Conservation (phyloP, 2,329 filamentous ascomycete genomes). For the Nothopassalora personata region DNA sequence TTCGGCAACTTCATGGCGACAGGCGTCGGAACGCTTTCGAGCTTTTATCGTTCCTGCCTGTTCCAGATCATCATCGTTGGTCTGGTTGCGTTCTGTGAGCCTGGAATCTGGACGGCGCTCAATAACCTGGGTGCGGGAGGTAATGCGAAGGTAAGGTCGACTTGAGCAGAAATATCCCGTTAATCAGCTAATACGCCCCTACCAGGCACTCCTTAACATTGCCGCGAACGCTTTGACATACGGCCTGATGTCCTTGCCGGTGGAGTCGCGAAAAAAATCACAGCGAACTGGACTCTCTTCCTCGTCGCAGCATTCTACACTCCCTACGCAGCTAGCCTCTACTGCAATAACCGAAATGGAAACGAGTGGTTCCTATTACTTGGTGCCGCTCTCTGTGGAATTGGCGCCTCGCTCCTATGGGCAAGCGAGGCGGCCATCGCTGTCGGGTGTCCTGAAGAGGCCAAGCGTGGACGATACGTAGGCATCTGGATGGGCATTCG, state of each 20-base stretch:
- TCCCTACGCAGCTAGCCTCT: slow-evolving; percentile 45
- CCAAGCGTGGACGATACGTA: slow-evolving; percentile 42
- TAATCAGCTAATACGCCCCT: background rate
- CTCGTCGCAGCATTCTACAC: slow-evolving; percentile 47
- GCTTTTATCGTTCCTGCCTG: slow-evolving; percentile 10
- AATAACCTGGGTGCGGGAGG: slow-evolving; percentile 26
- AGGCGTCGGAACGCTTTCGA: background rate
- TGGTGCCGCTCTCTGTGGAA: slow-evolving; percentile 45
- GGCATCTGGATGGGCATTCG: slow-evolving; percentile 44
- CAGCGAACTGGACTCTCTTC: slow-evolving; percentile 43
- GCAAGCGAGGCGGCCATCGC: slow-evolving; percentile 47
- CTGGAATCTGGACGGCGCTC: slow-evolving; percentile 20
- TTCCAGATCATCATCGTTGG: slow-evolving; percentile 21
- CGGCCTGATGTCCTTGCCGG: slow-evolving; percentile 43
- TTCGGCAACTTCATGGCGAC: background rate
- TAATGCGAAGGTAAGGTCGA: slow-evolving; percentile 4
- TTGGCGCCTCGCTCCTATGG: slow-evolving; percentile 49
- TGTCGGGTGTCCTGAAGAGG: slow-evolving; percentile 45
- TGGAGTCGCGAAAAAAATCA: slow-evolving; percentile 45
- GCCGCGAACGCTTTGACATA: slow-evolving; percentile 50
- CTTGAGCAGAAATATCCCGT: background rate
- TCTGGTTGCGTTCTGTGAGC: slow-evolving; percentile 15
- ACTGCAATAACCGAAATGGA: slow-evolving; percentile 47
- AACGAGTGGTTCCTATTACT: slow-evolving; percentile 50
- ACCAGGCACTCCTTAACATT: slow-evolving; percentile 38